phyloP scores from a whole-genome alignment of 345 rosid species.

The Brassica rapa region DNA sequence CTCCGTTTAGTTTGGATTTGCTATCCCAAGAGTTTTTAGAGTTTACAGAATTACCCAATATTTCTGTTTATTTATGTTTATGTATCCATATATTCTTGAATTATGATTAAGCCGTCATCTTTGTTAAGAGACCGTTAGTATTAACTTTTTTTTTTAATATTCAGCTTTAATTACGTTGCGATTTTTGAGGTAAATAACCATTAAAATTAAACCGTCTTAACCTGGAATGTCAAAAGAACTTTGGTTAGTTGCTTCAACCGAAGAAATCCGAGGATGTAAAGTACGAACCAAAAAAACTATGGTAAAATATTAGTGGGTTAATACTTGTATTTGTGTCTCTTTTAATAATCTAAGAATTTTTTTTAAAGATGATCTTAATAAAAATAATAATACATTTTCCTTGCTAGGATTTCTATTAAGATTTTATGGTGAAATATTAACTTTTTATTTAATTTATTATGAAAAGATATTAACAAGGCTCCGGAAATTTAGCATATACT shows the following conservation, averaged over 20 bases:
- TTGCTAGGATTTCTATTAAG: not conserved
- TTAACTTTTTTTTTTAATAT: too few relatives aligned
- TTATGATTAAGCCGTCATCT: too few relatives aligned
- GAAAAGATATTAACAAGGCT: not conserved
- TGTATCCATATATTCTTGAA: too few relatives aligned
- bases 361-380: not conserved
- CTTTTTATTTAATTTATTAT: not conserved
- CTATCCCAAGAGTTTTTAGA: too few relatives aligned
- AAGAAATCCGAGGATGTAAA: not conserved
- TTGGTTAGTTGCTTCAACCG: not conserved
- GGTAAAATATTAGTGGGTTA: not conserved
- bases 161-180: too few relatives aligned
- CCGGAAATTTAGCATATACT: not conserved
- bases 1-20: too few relatives aligned
- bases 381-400: too few relatives aligned
- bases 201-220: not conserved
- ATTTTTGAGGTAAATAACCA: not conserved
- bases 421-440: not conserved
- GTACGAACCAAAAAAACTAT: not conserved
- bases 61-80: too few relatives aligned
- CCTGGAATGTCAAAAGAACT: not conserved
- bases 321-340: not conserved
- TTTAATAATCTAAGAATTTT: not conserved
- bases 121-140: too few relatives aligned
- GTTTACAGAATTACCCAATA: too few relatives aligned